These are phyloP conservation scores for Micractinium conductrix DNA, from an alignment of 139 green algal species.

Conservation along the genomic window DNA sequence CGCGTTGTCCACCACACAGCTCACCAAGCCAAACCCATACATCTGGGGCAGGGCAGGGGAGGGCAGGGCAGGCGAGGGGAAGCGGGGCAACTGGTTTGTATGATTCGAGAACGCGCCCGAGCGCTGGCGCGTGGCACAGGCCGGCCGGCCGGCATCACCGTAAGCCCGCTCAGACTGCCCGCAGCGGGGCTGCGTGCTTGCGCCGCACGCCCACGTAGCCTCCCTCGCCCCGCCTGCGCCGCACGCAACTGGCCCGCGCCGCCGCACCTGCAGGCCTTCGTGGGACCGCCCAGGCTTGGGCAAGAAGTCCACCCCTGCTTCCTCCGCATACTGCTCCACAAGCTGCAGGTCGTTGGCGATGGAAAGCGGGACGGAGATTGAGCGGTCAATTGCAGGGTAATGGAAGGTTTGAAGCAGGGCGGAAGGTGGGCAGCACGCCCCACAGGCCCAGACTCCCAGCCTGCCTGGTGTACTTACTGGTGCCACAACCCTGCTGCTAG, in stretches of 20 bases:
- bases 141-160: neutral
- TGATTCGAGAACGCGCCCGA: neutral
- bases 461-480: no score
- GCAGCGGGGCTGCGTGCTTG: no score
- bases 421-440: neutral
- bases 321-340: constrained; percentile 81
- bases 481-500: no score
- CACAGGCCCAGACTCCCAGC: no score
- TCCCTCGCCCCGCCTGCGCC: neutral
- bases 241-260: neutral
- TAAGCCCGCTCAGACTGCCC: no score
- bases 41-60: constrained; percentile 54
- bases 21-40: constrained; percentile 92
- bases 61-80: neutral
- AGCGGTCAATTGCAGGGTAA: no score
- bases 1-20: constrained; percentile 81
- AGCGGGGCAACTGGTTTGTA: neutral
- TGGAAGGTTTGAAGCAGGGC: neutral
- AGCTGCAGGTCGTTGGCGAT: no score
- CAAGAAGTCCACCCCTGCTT: constrained; percentile 89
- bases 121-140: neutral
- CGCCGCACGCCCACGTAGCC: neutral
- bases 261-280: constrained; percentile 82
- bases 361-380: no score
- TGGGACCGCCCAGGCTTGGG: constrained; percentile 85